phyloP scores from a whole-genome alignment of 73 alveolate species.

The Symbiodinium pilosum region DNA sequence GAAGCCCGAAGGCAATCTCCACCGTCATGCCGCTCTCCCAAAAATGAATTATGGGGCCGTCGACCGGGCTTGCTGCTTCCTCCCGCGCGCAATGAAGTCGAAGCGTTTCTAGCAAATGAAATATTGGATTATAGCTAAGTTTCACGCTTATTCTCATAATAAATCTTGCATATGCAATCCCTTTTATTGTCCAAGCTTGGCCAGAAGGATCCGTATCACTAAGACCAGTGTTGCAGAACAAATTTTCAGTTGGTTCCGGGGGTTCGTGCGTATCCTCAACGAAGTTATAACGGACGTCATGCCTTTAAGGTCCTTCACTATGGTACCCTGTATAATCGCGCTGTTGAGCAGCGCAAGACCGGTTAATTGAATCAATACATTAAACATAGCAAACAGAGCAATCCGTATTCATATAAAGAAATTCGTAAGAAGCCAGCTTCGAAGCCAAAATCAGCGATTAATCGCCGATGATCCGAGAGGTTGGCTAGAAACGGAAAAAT shows the following conservation, averaged over 20 bases:
- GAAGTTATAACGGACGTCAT: neutral
- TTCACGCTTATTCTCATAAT: neutral
- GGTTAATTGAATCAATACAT: too few species aligned
- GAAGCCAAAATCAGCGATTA: too few species aligned
- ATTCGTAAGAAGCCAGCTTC: too few species aligned
- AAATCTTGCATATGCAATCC: neutral
- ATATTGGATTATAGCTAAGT: neutral
- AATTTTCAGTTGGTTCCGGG: neutral
- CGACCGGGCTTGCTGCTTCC: conserved; percentile 16
- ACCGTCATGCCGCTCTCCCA: neutral
- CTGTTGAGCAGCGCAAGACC: neutral
- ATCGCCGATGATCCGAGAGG: too few species aligned
- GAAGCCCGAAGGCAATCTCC: neutral
- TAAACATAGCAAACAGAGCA: too few species aligned
- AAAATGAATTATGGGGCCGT: neutral
- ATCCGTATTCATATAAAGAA: too few species aligned
- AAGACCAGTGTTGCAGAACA: neutral
- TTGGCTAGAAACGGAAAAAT: too few species aligned
- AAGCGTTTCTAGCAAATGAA: neutral
- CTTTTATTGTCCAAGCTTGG: neutral
- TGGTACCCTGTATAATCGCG: neutral
- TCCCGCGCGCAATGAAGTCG: neutral
- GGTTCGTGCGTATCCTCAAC: neutral
- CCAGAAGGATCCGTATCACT: neutral
- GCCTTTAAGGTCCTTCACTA: neutral